A percentile compares a stretch with the other conserved stretches of the same genome.
These are phyloP conservation scores for Wallacemonas collosoma DNA, from an alignment of 208 protist genomes.

Conservation along the genomic window DNA sequence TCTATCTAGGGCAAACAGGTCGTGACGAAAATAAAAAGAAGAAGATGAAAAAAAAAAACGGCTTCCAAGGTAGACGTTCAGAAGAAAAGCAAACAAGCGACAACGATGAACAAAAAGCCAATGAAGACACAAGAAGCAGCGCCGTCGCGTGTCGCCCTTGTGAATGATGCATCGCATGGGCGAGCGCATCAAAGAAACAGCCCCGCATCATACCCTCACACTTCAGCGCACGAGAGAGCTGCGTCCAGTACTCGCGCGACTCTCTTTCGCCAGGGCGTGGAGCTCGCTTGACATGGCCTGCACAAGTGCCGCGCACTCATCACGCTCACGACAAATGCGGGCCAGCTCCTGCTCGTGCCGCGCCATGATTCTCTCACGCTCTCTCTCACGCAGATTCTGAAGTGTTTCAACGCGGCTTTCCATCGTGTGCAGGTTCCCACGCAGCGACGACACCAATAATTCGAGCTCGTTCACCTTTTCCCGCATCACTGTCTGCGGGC, in stretches of 20 bases:
- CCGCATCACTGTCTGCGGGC: slow-evolving; percentile 10
- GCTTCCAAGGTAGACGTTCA: not conserved
- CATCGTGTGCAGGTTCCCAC: slow-evolving; percentile 46
- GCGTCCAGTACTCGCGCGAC: not conserved
- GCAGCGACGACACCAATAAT: slow-evolving; percentile 31
- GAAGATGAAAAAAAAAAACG: not conserved
- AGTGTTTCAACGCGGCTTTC: slow-evolving; percentile 49
- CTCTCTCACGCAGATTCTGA: slow-evolving; percentile 41
- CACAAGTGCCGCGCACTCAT: slow-evolving; percentile 59
- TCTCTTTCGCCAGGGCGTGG: slow-evolving; percentile 30
- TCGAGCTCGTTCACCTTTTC: slow-evolving; percentile 43
- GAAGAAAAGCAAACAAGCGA: slow-evolving; percentile 2
- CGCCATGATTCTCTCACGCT: slow-evolving; percentile 50
- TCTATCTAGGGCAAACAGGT: not conserved
- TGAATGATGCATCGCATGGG: too few species aligned
- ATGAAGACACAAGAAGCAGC: not conserved
- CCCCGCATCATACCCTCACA: too few species aligned
- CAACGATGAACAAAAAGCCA: not conserved
- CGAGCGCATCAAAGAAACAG: too few species aligned
- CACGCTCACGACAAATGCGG: slow-evolving; percentile 40
- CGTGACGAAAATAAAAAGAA: slow-evolving; percentile 8
- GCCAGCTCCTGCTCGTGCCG: slow-evolving; percentile 45
- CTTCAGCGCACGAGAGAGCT: slow-evolving; percentile 1
- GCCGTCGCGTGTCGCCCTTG: too few species aligned
- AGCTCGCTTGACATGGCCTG: slow-evolving; percentile 59